Conservation (phyloP, 805 yeast genomes). For the Lipomyces orientalis region DNA sequence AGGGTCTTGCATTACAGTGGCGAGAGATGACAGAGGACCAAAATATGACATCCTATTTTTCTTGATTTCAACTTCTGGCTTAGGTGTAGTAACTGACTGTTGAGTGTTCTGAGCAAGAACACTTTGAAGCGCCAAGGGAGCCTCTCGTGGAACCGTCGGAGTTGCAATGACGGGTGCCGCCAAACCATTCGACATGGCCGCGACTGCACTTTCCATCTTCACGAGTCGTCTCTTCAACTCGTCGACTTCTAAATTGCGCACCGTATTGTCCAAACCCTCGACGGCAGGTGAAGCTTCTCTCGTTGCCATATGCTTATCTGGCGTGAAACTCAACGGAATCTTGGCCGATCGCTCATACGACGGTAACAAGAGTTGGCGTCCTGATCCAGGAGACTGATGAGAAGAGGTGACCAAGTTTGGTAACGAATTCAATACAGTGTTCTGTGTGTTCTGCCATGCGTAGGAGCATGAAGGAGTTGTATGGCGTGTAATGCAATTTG, state of each 20-base stretch:
- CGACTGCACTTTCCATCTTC: constrained; percentile 17
- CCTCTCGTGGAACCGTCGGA: not conserved
- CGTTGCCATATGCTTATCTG: too few species aligned
- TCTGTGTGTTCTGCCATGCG: constrained; percentile 34
- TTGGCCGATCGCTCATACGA: too few species aligned
- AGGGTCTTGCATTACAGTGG: constrained; percentile 13
- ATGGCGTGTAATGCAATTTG: constrained; percentile 27
- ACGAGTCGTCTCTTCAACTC: constrained; percentile 29
- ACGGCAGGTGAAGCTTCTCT: too few species aligned
- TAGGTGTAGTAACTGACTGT: not conserved
- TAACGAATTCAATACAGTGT: constrained; percentile 17
- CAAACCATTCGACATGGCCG: too few species aligned
- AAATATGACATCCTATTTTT: constrained; percentile 21
- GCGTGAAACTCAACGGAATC: too few species aligned
- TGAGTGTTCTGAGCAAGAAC: not conserved
- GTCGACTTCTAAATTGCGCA: constrained; percentile 8
- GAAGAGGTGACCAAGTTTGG: too few species aligned
- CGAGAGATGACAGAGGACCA: constrained; percentile 20
- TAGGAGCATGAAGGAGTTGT: constrained; percentile 30
- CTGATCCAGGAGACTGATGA: too few species aligned
- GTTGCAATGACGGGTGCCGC: not conserved
- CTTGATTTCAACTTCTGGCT: constrained; percentile 24
- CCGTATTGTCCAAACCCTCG: not conserved
- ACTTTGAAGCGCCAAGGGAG: not conserved
- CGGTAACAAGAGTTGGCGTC: too few species aligned